Percentiles rank a stretch among this genome's conserved stretches.
These are phyloP conservation scores for Penicillium argentinense DNA, from an alignment of 495 filamentous ascomycete species.

Conservation along the genomic window DNA sequence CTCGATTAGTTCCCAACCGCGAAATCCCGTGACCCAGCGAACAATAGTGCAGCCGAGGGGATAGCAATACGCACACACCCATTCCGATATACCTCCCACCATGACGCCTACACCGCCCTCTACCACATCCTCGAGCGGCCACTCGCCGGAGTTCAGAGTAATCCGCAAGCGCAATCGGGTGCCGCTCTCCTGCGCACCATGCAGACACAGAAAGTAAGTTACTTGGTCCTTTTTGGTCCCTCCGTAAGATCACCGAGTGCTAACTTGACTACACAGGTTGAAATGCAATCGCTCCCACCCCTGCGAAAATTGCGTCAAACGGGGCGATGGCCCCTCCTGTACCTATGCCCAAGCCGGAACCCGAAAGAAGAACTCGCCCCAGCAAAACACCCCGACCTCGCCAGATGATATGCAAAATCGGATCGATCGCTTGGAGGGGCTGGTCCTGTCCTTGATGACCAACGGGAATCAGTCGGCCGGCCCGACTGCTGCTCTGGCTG, in stretches of 20 bases:
- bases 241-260: no score
- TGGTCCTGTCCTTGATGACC: constrained; percentile 95
- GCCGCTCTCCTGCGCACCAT: constrained; percentile 91
- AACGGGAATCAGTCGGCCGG: constrained; percentile 71
- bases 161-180: constrained; percentile 94
- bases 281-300: constrained; percentile 94
- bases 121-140: constrained; percentile 67
- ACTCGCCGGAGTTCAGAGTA: constrained; percentile 87
- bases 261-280: constrained; percentile 47
- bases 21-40: no score
- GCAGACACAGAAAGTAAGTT: constrained; percentile 89
- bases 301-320: constrained; percentile 94
- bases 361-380: constrained; percentile 72
- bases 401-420: constrained; percentile 99
- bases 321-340: constrained; percentile 80
- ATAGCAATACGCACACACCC: no score
- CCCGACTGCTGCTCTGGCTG: constrained; percentile 61
- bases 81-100: background rate
- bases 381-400: constrained; percentile 55
- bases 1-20: no score
- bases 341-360: constrained; percentile 80
- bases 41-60: no score
- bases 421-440: constrained; percentile 92
- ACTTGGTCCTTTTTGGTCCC: background rate
- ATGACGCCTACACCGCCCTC: constrained; percentile 93